Evolutionary conservation across 768 basidiomycete species (phyloP).

Genomic region (Mycena pura): DNA sequence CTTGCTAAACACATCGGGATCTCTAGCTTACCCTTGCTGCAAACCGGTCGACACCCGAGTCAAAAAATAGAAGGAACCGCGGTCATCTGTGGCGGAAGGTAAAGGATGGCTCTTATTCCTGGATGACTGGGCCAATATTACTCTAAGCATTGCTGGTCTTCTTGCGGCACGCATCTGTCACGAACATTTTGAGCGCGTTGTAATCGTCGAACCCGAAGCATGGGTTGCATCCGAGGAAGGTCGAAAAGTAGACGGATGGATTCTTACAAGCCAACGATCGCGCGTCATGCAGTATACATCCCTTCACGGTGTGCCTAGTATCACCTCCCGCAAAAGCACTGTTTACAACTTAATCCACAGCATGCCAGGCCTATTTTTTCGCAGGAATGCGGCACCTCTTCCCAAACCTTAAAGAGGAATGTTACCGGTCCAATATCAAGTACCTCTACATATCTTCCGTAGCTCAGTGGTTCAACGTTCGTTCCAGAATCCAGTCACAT

Average conservation of each 20-base stretch:
- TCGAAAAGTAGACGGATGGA: conserved; percentile 22
- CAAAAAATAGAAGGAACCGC: background rate
- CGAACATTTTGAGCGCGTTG: conserved; percentile 38
- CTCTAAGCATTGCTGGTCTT: conserved; percentile 36
- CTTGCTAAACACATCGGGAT: background rate
- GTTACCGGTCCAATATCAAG: conserved; percentile 15
- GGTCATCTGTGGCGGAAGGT: conserved; percentile 12
- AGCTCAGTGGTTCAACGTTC: too few species aligned
- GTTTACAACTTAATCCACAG: too few species aligned
- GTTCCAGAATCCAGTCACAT: too few species aligned
- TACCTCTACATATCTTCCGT: conserved; percentile 13
- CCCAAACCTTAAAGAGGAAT: conserved; percentile 27
- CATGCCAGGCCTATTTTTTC: conserved; percentile 15
- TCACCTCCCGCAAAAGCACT: too few species aligned
- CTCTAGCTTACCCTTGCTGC: background rate
- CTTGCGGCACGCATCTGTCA: conserved; percentile 38
- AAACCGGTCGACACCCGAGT: background rate
- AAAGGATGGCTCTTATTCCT: too few species aligned
- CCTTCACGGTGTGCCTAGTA: conserved; percentile 27
- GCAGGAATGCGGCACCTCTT: conserved; percentile 19
- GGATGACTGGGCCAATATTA: too few species aligned
- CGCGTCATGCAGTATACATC: conserved; percentile 36
- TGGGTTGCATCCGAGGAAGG: conserved; percentile 31
- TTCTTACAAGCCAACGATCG: conserved; percentile 15
- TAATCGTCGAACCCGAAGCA: conserved; percentile 40